Evolutionary conservation across 2,329 filamentous ascomycete genomes (phyloP), one percentile per base, ranked within the genome.

Genomic region (Phaeosphaeriaceae sp.): DNA sequence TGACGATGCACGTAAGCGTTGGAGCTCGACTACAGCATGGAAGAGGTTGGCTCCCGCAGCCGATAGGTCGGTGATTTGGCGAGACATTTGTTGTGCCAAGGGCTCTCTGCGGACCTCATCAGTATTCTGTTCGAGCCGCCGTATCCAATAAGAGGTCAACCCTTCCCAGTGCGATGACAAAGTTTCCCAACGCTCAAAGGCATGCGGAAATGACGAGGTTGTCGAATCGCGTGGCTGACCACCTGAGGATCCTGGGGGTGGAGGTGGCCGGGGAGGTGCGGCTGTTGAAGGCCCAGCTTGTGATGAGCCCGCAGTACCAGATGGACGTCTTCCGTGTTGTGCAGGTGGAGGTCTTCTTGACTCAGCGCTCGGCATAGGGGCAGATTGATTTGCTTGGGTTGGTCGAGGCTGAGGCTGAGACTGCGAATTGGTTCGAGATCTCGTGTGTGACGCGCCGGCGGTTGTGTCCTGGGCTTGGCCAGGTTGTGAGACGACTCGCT

Each of bases 91-190:
- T 60, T 94, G 89, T 49, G 90, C 93, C 24, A 98, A 81, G 0
- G 94, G 92, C 67, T 96, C 92, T 13, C 89, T 85, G 64, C 91
- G 89, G 42, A 97, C 86, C 65, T 97, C 93, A 54, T 93, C 89
- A 26, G 91, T 91, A 74, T 97, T 97, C 75, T 95, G 89, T 78
- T 99, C 92, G 8, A 99, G 83, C 67, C 93, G 89, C 49, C 93
- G 91, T 65, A 99, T 95, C 94, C 95, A 99, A 79, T 97, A 98
- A 59, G 93, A 94, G 0, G 95, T 98, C 59, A 99, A 84, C 4
- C 95, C 95, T 77, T 99, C 95, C 95, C 95, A 99, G 70, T 98
- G 94, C 6, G 95, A 96, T 0, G 95, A 99, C 2, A 99, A 81
- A 0, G 92, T 94, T 76, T 99, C 95, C 95, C 95, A 99, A 60